Evolutionary conservation across 805 yeast genomes (phyloP).

Genomic region (Candida endomychidarum): DNA sequence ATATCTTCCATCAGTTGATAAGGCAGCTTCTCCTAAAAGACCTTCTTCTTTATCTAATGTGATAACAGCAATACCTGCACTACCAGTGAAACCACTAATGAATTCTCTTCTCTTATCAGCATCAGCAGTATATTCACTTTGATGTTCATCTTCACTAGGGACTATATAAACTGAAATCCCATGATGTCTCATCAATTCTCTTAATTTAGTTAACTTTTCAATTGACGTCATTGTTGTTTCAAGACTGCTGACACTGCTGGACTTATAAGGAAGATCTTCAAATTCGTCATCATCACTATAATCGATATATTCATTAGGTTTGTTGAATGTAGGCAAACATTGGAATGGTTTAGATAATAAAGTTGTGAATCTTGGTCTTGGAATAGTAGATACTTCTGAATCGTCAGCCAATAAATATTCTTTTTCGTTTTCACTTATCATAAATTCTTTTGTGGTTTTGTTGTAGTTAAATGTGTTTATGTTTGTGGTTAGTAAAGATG

Average conservation of each 20-base stretch:
- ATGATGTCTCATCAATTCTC: slow-evolving; percentile 61
- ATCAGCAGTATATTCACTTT: slow-evolving; percentile 81
- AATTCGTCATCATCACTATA: slow-evolving; percentile 16
- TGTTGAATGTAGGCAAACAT: slow-evolving; percentile 21
- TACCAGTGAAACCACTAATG: slow-evolving; percentile 87
- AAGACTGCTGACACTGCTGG: slow-evolving; percentile 5
- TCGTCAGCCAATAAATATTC: slow-evolving; percentile 14
- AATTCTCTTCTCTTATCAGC: slow-evolving; percentile 82
- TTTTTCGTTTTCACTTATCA: slow-evolving; percentile 20
- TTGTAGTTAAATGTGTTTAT: neutral
- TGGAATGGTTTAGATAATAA: slow-evolving; percentile 24
- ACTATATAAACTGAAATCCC: slow-evolving; percentile 72
- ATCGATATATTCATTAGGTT: slow-evolving; percentile 2
- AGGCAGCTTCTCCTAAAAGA: slow-evolving; percentile 65
- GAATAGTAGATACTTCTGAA: slow-evolving; percentile 20
- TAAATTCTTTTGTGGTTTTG: neutral
- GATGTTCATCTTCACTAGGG: slow-evolving; percentile 92
- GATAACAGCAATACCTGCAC: slow-evolving; percentile 90
- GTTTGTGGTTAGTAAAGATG: no score
- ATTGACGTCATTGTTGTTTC: slow-evolving; percentile 46
- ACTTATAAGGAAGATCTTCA: slow-evolving; percentile 26
- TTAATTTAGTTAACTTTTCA: slow-evolving; percentile 56
- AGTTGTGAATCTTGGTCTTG: slow-evolving; percentile 19
- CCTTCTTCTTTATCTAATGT: slow-evolving; percentile 47
- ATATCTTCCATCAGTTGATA: slow-evolving; percentile 94